Evolutionary conservation across 2,329 filamentous ascomycete species (phyloP).

Genomic region (Neurospora sp.): DNA sequence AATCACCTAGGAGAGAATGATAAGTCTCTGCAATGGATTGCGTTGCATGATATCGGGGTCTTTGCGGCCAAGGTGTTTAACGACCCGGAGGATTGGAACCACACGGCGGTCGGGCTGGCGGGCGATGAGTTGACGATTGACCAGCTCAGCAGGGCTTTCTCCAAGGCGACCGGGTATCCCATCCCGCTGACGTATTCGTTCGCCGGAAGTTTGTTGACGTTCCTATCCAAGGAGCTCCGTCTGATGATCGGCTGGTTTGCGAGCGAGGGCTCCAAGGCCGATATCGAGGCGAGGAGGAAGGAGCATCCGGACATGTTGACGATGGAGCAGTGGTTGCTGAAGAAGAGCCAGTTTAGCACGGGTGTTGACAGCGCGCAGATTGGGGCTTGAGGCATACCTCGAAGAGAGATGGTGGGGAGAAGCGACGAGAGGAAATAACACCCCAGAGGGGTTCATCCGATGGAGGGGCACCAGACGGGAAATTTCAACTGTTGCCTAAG

Average conservation of each 20-base stretch:
- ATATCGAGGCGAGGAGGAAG: slow-evolving; percentile 19
- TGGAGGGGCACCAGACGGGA: no score
- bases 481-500: no score
- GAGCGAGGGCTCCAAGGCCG: slow-evolving; percentile 24
- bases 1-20: slow-evolving; percentile 19
- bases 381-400: neutral
- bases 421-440: no score
- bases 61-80: slow-evolving; percentile 34
- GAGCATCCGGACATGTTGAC: slow-evolving; percentile 24
- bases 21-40: slow-evolving; percentile 31
- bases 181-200: slow-evolving; percentile 20
- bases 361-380: neutral
- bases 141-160: slow-evolving; percentile 20
- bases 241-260: slow-evolving; percentile 28
- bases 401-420: neutral
- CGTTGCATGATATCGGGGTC: slow-evolving; percentile 33
- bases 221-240: slow-evolving; percentile 20
- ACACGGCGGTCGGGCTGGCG: slow-evolving; percentile 29
- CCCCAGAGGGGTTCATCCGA: no score
- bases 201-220: slow-evolving; percentile 22
- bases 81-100: slow-evolving; percentile 26
- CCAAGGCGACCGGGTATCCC: slow-evolving; percentile 18
- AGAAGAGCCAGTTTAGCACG: slow-evolving; percentile 20
- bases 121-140: slow-evolving; percentile 33
- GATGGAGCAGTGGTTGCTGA: slow-evolving; percentile 23